Evolutionary conservation across 192 early-diverging fungal species (phyloP).

Genomic region (Coemansia sp.): DNA sequence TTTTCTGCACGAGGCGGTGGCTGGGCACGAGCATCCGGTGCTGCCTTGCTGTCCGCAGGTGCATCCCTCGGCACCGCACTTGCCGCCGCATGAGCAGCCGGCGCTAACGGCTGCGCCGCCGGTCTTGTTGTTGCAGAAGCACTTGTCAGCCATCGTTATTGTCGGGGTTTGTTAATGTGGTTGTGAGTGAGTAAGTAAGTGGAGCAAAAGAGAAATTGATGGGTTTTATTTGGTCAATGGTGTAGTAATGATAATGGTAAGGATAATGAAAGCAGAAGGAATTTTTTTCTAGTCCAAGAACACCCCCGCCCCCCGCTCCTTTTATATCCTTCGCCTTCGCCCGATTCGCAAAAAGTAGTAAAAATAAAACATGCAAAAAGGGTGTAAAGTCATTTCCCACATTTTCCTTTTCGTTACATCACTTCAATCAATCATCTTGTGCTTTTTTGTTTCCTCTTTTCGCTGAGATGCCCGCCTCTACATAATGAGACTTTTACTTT

Average conservation of each 20-base stretch:
- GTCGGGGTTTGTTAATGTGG: neutral
- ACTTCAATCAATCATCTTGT: no score
- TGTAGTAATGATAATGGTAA: neutral
- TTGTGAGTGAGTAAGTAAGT: neutral
- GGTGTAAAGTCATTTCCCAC: neutral
- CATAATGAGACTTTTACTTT: no score
- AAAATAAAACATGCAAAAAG: neutral
- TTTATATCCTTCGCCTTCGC: neutral
- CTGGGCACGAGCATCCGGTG: conserved; percentile 30
- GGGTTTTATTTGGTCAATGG: neutral
- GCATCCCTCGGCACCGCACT: conserved; percentile 25
- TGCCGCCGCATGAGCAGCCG: conserved; percentile 27
- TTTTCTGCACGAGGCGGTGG: conserved; percentile 16
- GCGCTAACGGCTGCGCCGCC: conserved; percentile 12
- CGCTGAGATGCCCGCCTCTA: no score
- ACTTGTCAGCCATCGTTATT: conserved; percentile 12
- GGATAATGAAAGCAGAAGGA: neutral
- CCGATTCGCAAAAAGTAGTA: neutral
- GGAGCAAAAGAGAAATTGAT: neutral
- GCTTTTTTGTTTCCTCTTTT: no score
- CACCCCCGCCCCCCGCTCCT: neutral
- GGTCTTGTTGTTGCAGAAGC: conserved; percentile 27
- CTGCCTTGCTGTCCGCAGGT: conserved; percentile 30
- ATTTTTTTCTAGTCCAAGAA: no score
- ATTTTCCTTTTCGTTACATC: neutral